Percentiles rank a stretch among this genome's conserved stretches.
phyloP scores from a whole-genome alignment of 139 green algal species.

The Astrephomene gubernaculifera region DNA sequence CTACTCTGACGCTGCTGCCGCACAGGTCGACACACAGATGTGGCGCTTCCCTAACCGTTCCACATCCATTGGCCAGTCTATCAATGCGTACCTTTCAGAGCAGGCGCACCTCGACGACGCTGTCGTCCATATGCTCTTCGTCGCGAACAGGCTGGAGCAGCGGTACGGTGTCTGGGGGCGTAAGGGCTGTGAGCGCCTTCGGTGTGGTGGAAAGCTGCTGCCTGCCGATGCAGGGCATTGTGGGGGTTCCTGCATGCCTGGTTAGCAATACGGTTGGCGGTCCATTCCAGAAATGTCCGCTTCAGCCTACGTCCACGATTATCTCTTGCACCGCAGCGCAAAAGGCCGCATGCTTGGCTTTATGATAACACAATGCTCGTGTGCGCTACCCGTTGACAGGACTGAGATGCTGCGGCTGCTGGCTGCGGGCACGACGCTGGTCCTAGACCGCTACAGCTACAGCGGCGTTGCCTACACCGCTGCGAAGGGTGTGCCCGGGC shows the following conservation, averaged over 20 bases:
- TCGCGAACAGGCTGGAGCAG: conserved; percentile 96
- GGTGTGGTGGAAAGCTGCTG: too few species aligned
- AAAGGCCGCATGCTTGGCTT: too few species aligned
- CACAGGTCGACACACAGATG: conserved; percentile 73
- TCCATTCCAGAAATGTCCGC: too few species aligned
- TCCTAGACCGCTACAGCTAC: conserved; percentile 96
- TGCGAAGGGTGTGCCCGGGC: conserved; percentile 78
- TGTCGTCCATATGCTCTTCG: conserved; percentile 94
- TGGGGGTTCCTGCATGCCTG: too few species aligned
- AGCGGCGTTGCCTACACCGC: conserved; percentile 91
- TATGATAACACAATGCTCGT: too few species aligned
- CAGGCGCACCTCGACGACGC: conserved; percentile 83
- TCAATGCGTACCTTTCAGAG: conserved; percentile 89
- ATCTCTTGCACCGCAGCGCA: too few species aligned
- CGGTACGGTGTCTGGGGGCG: conserved; percentile 65
- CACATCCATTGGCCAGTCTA: conserved; percentile 89
- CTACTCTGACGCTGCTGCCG: too few species aligned
- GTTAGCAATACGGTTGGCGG: too few species aligned
- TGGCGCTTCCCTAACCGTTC: conserved; percentile 96
- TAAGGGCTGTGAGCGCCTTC: too few species aligned
- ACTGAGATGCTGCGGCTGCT: conserved; percentile 74
- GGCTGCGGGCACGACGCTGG: conserved; percentile 81
- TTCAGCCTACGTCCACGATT: too few species aligned
- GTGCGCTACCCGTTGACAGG: conserved; percentile 11
- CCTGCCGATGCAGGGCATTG: too few species aligned